phyloP scores from a whole-genome alignment of 768 basidiomycete genomes.

The Filobasidium wieringae region DNA sequence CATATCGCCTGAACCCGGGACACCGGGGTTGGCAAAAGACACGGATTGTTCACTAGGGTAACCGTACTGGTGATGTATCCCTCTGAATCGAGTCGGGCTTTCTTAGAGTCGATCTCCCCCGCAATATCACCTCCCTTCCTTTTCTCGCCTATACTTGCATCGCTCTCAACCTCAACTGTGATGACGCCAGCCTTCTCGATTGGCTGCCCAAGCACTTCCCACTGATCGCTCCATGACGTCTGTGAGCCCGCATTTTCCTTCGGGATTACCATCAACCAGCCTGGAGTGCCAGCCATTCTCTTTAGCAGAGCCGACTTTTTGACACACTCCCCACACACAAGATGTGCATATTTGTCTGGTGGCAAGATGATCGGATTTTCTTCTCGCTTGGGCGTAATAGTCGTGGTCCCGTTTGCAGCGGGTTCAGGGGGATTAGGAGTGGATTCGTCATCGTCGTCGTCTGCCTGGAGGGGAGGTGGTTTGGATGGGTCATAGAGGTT shows the following conservation, averaged over 20 bases:
- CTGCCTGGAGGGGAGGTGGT: background rate
- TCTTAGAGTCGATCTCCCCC: background rate
- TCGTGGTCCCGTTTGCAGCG: background rate
- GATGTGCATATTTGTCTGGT: slow-evolving; percentile 28
- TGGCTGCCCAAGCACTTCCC: too few relatives aligned
- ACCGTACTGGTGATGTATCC: too few relatives aligned
- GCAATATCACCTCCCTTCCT: background rate
- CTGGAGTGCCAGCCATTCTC: slow-evolving; percentile 22
- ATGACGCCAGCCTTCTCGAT: too few relatives aligned
- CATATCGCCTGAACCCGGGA: background rate
- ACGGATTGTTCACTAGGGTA: too few relatives aligned
- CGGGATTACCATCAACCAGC: slow-evolving; percentile 36
- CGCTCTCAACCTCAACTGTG: background rate
- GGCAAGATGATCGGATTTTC: slow-evolving; percentile 24
- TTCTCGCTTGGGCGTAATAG: slow-evolving; percentile 13
- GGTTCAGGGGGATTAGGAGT: background rate
- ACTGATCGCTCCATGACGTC: slow-evolving; percentile 3
- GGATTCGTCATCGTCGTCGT: slow-evolving; percentile 19
- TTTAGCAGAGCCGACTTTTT: slow-evolving; percentile 8
- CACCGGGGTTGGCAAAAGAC: background rate
- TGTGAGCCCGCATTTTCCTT: background rate
- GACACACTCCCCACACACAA: slow-evolving; percentile 31
- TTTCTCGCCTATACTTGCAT: background rate
- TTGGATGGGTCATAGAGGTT: slow-evolving; percentile 8
- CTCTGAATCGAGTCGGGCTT: background rate